These are phyloP conservation scores for Hypsizygus marmoreus DNA, from an alignment of 768 basidiomycete genomes.

Conservation along the genomic window DNA sequence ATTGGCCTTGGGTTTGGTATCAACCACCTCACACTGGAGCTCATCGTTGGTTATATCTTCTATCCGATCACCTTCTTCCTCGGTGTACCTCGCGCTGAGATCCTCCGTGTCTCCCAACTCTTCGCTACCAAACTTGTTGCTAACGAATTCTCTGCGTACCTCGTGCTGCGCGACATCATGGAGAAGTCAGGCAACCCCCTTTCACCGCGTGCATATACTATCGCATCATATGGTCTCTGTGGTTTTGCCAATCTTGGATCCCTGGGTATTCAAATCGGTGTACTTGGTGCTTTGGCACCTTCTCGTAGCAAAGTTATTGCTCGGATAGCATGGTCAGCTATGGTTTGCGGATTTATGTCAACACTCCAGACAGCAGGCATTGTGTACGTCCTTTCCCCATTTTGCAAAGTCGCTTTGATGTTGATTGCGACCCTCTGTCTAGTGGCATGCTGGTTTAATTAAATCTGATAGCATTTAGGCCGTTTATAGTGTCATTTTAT, in stretches of 20 bases:
- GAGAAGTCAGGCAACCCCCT: slow-evolving; percentile 51
- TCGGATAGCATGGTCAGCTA: slow-evolving; percentile 57
- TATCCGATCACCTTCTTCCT: slow-evolving; percentile 85
- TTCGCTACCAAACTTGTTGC: slow-evolving; percentile 87
- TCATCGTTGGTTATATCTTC: slow-evolving; percentile 84
- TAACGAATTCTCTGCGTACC: slow-evolving; percentile 85
- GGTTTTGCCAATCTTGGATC: slow-evolving; percentile 90
- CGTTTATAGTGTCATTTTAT: neutral
- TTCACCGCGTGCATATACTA: slow-evolving; percentile 74
- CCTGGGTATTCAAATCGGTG: slow-evolving; percentile 75
- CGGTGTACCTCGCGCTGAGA: slow-evolving; percentile 80
- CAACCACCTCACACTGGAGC: slow-evolving; percentile 77
- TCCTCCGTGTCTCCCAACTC: slow-evolving; percentile 76
- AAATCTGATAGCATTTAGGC: neutral
- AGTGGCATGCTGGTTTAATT: slow-evolving; percentile 25
- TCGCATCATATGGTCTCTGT: slow-evolving; percentile 85
- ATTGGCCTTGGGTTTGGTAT: slow-evolving; percentile 86
- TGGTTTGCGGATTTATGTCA: slow-evolving; percentile 35
- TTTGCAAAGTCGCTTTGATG: slow-evolving; percentile 14
- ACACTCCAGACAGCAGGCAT: slow-evolving; percentile 38
- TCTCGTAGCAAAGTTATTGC: slow-evolving; percentile 72
- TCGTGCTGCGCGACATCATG: slow-evolving; percentile 54
- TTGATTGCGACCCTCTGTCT: slow-evolving; percentile 1
- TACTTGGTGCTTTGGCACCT: slow-evolving; percentile 47
- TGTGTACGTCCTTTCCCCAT: slow-evolving; percentile 19